phyloP scores from a whole-genome alignment of 148 eudicot genomes.

The Rhododendron simsii region DNA sequence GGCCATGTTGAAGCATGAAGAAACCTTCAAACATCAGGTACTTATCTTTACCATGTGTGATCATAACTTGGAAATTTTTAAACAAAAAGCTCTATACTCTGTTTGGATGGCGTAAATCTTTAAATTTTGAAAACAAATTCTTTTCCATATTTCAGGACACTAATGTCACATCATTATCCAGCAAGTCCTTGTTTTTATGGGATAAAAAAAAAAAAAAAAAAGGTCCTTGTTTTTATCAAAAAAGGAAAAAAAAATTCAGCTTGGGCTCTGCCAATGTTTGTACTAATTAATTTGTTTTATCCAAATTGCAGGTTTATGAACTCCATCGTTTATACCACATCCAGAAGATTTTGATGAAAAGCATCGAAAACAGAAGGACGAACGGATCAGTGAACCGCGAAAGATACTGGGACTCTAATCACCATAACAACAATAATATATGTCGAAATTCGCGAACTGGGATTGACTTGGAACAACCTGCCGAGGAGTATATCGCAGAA shows the following conservation, averaged over 20 bases:
- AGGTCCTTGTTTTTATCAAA: background rate
- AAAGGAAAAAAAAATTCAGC: no score
- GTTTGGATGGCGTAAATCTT: background rate
- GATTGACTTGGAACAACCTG: constrained; percentile 29
- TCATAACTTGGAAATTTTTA: background rate
- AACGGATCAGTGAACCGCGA: constrained; percentile 17
- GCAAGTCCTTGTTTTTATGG: background rate
- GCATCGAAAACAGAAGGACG: constrained; percentile 16
- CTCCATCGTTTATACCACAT: constrained; percentile 77
- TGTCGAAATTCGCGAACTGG: background rate
- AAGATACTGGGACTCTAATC: constrained; percentile 3
- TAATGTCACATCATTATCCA: background rate
- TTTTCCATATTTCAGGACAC: background rate
- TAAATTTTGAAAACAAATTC: background rate
- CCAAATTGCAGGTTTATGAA: constrained; percentile 58
- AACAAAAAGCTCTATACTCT: no score
- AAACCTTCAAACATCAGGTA: constrained; percentile 86
- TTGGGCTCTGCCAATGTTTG: background rate
- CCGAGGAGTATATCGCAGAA: constrained; percentile 19
- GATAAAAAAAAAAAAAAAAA: no score
- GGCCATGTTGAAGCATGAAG: constrained; percentile 94
- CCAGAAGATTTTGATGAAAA: constrained; percentile 77
- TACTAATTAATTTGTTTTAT: background rate
- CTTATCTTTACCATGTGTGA: background rate
- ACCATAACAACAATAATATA: background rate